Conservation (phyloP, 371 early-diverging fungal genomes). For the Dinochytrium kinnereticum region DNA sequence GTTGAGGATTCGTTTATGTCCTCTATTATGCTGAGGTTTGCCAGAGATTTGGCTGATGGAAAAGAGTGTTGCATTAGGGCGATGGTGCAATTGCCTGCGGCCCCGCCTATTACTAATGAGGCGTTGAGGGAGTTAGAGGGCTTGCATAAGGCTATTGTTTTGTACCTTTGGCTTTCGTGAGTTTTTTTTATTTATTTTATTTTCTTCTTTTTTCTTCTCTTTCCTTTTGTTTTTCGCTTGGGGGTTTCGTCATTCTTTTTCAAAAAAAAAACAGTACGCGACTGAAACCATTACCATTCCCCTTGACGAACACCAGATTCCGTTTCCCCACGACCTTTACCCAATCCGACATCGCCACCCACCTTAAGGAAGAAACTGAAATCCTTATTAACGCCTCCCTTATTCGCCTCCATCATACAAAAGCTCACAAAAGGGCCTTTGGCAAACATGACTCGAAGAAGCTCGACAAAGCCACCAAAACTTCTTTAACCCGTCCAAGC, state of each 20-base stretch:
- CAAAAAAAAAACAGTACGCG: too few species aligned
- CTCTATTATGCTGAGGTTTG: conserved; percentile 27
- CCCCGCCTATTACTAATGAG: conserved; percentile 35
- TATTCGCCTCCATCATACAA: neutral
- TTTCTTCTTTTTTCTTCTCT: too few species aligned
- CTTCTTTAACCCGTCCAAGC: too few species aligned
- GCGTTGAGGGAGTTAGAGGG: conserved; percentile 66
- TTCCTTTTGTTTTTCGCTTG: too few species aligned
- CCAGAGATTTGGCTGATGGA: conserved; percentile 44
- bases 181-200: conserved; percentile 15
- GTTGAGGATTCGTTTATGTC: conserved; percentile 20
- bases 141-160: conserved; percentile 74
- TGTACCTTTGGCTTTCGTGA: conserved; percentile 84
- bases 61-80: conserved; percentile 53
- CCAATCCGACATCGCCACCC: conserved; percentile 23
- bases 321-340: conserved; percentile 43
- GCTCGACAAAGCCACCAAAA: too few species aligned
- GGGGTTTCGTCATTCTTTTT: too few species aligned
- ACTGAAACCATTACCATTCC: too few species aligned
- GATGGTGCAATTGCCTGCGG: conserved; percentile 58
- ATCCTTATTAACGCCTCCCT: conserved; percentile 27
- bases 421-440: neutral
- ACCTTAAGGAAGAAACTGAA: conserved; percentile 28
- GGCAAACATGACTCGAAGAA: neutral
- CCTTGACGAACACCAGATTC: conserved; percentile 23